Base-by-base conservation (phyloP, 768 basidiomycete genomes). In the Boletus insuetus region DNA sequence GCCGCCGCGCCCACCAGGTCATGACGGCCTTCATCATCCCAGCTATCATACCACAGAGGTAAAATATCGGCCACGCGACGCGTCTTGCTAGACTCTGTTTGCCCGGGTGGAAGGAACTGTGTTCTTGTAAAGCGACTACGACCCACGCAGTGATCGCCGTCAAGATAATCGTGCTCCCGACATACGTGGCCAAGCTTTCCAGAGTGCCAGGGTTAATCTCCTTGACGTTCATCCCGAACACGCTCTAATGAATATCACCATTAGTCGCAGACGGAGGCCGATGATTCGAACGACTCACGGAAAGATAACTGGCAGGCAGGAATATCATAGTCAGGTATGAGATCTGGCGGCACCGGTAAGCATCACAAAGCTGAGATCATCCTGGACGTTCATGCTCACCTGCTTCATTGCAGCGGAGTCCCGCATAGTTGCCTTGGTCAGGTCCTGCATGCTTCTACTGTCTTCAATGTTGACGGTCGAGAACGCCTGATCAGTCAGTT, bases 241-340 rank as follows among this genome's bases (percentile, higher is more conserved):
- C 61, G 22, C 59, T 62, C 53, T 81, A 9, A 73, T 69, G 37
- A 8, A 67, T 11, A 4, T 26, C 26, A 12, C 11, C 35, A 6
- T 64, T 2, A 59, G 53, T n/a, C 32, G 29, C 14, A 3, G 37
- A 24, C 9, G 5, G 19, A 20, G 16, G 24, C 12, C 3, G 32
- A 34, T 12, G 14, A 35, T 9, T 24, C 5, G 2, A 8, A 13
- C 12, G 1, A 66, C 68, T 49, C 51, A 70, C 70, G 6, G 69
- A 58, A 40, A 67, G 65, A 51, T 83, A 83, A 11, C 75, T 77
- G 5, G 82, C 78, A 1, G 84, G 84, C 24, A 85, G 69, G 67
- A 85, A 85, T 35, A 83, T 64, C 82, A 85, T 82, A 0, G 83
- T 83, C 9, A 86, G 66, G 54, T 82, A 83, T 1, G 82, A 76